Evolutionary conservation across 805 yeast species (phyloP), one percentile per base, ranked within the genome.

Genomic region (Saturnispora gosingensis): DNA sequence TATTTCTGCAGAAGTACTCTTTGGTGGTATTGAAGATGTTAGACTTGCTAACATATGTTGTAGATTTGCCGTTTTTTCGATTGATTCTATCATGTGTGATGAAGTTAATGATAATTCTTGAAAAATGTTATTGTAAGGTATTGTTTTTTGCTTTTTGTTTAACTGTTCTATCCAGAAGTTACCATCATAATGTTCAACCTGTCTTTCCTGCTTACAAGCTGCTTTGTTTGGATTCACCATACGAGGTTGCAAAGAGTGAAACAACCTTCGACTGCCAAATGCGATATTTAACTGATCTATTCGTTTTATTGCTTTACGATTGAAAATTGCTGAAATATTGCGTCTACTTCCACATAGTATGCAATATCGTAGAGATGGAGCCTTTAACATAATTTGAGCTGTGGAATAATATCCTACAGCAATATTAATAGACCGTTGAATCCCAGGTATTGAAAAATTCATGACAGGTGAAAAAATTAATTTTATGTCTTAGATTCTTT

Each of bases 21-120:
- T 16, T 18, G 24, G 22, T 11, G 22, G 15, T 10, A 16, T 38
- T 10, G 22, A 35, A 2, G 35, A 44, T 4, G 28, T 30, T n/a
- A 48, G 10, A 32, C 40, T 50, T 35, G 54, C 45, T 27, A 55
- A 11, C 25, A 53, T 40, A 15, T 55, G 52, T 20, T 55, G 57
- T 38, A 55, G 43, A 46, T 55, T 55, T 11, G 54, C 45, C 5
- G 45, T 48, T 5, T 39, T 36, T 35, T 53, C 55, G 8, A 39
- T 46, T 20, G 35, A 32, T 3, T 47, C 25, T n/a, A 27, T 36
- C n/a, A 43, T 15, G 4, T 45, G 13, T 27, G 43, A 15, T 24
- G 42, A 15, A 5, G 42, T 22, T 22, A n/a, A 8, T 5, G 42
- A 20, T 16, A 54, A n/a, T 10, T 30, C 20, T 48, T 45, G 30